Evolutionary conservation across 768 basidiomycete genomes (phyloP), one percentile per base, ranked within the genome.

Genomic region (Hericium erinaceus): DNA sequence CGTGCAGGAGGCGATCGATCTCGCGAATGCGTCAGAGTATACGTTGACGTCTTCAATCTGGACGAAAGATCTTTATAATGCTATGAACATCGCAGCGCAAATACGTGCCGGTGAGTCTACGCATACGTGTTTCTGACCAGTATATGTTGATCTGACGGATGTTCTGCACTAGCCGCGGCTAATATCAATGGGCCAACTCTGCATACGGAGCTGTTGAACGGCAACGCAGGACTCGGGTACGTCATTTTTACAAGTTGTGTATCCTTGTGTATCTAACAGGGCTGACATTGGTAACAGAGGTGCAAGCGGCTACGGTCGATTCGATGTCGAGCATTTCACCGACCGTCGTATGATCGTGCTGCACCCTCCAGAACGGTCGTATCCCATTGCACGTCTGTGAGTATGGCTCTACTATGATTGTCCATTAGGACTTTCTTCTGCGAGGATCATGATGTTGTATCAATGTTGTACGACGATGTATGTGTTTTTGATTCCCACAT

Each of bases 181-280:
- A 77, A 79, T 62, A 74, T 85, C 61, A 85, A 85, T 58, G 82
- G 81, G 1, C 66, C 75, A 3, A 79, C 80, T 3, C 61, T 82
- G 22, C 77, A 81, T 57, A 63, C 66, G 8, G 80, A 84, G 60
- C 62, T 69, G 6, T 56, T 58, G 8, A 66, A 73, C 52, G 71
- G 74, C 15, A 57, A 73, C 9, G 62, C 71, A 3, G 80, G 80
- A 0, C 68, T 81, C 18, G 76, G 79, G 80, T 81, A 65, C 56
- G 75, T 69, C 40, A 46, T 46, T 48, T 46, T 16, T 20, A 16
- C 46, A 11, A 24, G 20, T 11, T 41, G 22, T 48, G 28, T 46
- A 20, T 24, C 46, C 8, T 15, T 41, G 22, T 48, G 28, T 46
- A 20, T 24, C 37, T 13, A 18, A 48, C 4, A 13, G 55, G 3